These are phyloP conservation scores for Colletotrichum abscissum DNA, from an alignment of 2,329 filamentous ascomycete genomes.

Conservation along the genomic window DNA sequence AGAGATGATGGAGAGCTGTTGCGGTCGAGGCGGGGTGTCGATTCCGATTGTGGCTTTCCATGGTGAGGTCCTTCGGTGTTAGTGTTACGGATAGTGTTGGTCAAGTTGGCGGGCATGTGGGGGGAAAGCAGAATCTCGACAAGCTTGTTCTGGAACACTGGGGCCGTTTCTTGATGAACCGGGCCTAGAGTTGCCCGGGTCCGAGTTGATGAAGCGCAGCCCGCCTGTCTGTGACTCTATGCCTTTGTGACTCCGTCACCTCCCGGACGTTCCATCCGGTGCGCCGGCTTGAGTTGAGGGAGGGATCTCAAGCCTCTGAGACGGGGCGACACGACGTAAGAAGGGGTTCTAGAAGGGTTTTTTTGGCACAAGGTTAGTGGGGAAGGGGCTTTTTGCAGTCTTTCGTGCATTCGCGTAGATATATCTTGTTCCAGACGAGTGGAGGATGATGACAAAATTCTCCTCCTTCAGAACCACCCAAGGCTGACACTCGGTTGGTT, in stretches of 20 bases:
- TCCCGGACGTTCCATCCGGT: constrained; percentile 10
- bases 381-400: constrained; percentile 14
- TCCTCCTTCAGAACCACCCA: constrained; percentile 9
- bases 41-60: background rate
- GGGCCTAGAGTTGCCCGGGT: background rate
- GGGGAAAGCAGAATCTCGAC: background rate
- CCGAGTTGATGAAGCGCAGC: background rate
- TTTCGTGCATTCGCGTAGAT: constrained; percentile 24
- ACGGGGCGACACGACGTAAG: constrained; percentile 9
- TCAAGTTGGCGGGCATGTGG: background rate
- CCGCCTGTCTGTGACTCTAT: background rate
- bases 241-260: background rate
- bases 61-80: background rate
- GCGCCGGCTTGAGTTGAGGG: background rate
- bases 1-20: constrained; percentile 17
- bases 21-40: constrained; percentile 17
- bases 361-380: constrained; percentile 16
- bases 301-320: constrained; percentile 7
- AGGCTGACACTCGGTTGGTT: background rate
- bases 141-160: constrained; percentile 25
- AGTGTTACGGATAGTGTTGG: background rate
- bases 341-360: constrained; percentile 22
- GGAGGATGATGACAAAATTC: constrained; percentile 16
- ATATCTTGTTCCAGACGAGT: constrained; percentile 22
- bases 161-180: constrained; percentile 16